Evolutionary conservation across 352 stramenopile species (phyloP), one percentile per base, ranked within the genome.

Genomic region (Phytopythium helicoides): DNA sequence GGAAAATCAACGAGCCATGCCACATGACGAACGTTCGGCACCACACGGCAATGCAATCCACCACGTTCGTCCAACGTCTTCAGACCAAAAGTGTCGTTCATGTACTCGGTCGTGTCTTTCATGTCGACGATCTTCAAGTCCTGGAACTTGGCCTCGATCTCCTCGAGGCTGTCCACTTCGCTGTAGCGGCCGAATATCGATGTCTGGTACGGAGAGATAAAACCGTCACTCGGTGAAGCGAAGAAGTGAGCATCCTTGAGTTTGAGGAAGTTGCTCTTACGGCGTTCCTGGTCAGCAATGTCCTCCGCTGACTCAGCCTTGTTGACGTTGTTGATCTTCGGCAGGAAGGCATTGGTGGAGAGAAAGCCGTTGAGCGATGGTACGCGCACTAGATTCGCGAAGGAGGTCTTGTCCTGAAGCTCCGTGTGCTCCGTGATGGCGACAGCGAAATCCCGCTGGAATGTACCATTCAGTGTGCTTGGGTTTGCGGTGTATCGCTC

Each of bases 181-280:
- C 58, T 62, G 60, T 80, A 83, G 44, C 60, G 61, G 6, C 69
- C 69, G 33, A 78, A 58, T 26, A 79, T 61, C 39, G 51, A 67
- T 22, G 46, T 62, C 56, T 81, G 61, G 64, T 62, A 84, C 38
- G 69, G 69, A 36, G 69, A 60, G 34, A 81, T 63, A 33, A 65
- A 37, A 18, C 66, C 60, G 51, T 81, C 69, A 9, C 44, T 36
- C 35, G 66, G 51, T 9, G 73, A 81, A 0, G 62, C 58, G 52
- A 83, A 77, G 57, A 80, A 77, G 28, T 73, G 64, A 2, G 62
- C 69, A 22, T 56, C 50, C 34, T 60, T 40, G 19, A 78, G 28
- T 19, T 65, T 73, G 15, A 67, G 54, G 45, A 75, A 79, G 50
- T 81, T 81, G 22, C 31, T 18, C 46, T 68, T 68, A 18, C 68